Base-by-base conservation (phyloP, 805 yeast species). In the Kazachstania africana region DNA sequence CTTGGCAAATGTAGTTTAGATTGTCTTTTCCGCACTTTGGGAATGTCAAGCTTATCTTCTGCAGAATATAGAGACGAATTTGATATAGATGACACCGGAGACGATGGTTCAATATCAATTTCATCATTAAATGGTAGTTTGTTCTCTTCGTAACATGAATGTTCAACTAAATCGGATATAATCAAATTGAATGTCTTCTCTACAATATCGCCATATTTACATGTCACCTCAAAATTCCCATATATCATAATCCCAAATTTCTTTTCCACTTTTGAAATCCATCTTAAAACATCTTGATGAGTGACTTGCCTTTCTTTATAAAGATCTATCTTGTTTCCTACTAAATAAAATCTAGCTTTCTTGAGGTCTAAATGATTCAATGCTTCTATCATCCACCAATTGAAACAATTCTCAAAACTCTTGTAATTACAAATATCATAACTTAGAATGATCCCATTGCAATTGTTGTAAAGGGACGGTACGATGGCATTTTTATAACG, bases 171-270 rank as follows among this genome's bases (percentile, higher is more conserved):
- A 33, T 65, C 65, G 25, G 57, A 53, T 10, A 65, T 52, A 5
- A 64, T 50, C 12, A 48, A 40, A 34, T 58, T 60, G 36, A 65
- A 59, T 8, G 62, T 51, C 6, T 59, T 50, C 28, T 60, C 58
- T 0, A 62, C 63, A 3, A 59, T 49, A 26, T 48, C 48, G 5
- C 57, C 50, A 50, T 62, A 59, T 42, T 60, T 63, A 17, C 70
- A 68, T 37, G 66, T 65, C 12, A 66, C 67, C 44, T 65, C 71
- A 38, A 62, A 66, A 27, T 61, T 60, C 1, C 66, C 68, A 17
- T 57, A 52, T 24, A 66, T 57, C 13, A 43, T 48, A 16, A 63
- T 43, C 8, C 47, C 43, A 27, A 52, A 59, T 10, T 46, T 41
- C 12, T 42, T 35, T 32, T 60, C 57, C 10, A 55, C 44, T 28